Evolutionary conservation across 129 eudicot species (phyloP).

Genomic region (Smallanthus sonchifolius): DNA sequence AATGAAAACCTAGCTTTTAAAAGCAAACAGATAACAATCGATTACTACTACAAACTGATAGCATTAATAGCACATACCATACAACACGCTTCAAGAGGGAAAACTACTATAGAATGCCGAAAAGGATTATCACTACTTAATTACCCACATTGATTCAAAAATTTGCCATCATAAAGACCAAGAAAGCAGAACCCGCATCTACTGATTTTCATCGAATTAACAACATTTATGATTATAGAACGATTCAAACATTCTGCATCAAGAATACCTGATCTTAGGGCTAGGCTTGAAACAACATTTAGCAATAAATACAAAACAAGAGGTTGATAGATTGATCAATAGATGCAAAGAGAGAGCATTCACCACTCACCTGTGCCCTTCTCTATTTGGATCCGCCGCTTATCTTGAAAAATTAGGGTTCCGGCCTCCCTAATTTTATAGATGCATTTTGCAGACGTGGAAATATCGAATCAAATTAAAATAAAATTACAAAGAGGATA

Average conservation of each 20-base stretch:
- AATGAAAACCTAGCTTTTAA: slow-evolving; percentile 4
- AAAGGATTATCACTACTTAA: slow-evolving; percentile 16
- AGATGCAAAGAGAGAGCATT: slow-evolving; percentile 19
- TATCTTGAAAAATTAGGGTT: slow-evolving; percentile 19
- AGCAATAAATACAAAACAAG: slow-evolving; percentile 6
- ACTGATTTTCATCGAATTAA: background rate
- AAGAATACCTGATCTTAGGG: slow-evolving; percentile 7
- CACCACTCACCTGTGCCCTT: slow-evolving; percentile 15
- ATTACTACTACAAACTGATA: background rate
- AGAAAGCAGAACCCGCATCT: background rate
- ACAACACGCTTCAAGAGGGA: background rate
- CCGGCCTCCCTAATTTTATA: background rate
- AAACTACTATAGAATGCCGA: background rate
- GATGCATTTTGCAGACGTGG: slow-evolving; percentile 26
- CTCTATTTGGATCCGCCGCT: slow-evolving; percentile 17
- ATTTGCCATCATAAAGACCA: slow-evolving; percentile 9
- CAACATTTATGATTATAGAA: slow-evolving; percentile 4
- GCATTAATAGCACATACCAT: slow-evolving; percentile 6
- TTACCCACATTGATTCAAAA: slow-evolving; percentile 6
- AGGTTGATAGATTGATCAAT: slow-evolving; percentile 5
- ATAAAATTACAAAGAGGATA: slow-evolving; percentile 7
- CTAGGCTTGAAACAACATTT: background rate
- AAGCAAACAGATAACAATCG: slow-evolving; percentile 1
- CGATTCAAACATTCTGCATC: slow-evolving; percentile 7
- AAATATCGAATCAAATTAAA: background rate